These are phyloP conservation scores for Eucalyptus marginata DNA, from an alignment of 345 rosid genomes.

Conservation along the genomic window DNA sequence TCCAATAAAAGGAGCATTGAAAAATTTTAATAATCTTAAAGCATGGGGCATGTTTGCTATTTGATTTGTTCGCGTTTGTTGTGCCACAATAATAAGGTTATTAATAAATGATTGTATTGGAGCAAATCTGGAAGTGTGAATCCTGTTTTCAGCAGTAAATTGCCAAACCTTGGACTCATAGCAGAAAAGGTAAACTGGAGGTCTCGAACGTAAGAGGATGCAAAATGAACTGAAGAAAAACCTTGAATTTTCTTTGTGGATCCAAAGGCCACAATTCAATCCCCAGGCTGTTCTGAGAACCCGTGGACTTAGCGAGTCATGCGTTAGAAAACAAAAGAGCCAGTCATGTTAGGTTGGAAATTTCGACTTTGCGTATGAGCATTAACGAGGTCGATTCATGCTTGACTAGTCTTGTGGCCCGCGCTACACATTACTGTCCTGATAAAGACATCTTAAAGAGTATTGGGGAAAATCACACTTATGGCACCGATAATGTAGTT, in stretches of 20 bases:
- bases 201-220: not conserved
- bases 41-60: not conserved
- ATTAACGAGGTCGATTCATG: too few relatives aligned
- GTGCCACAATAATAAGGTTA: not conserved
- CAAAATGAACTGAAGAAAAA: not conserved
- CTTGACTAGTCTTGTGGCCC: not conserved
- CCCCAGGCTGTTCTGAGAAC: not conserved
- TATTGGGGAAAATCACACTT: not conserved
- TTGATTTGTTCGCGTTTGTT: not conserved
- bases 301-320: not conserved
- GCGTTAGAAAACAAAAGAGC: not conserved
- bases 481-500: not conserved
- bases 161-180: not conserved
- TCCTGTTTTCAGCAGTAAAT: not conserved
- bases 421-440: rapidly evolving
- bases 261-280: not conserved
- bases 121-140: not conserved
- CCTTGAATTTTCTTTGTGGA: not conserved
- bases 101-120: not conserved
- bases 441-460: not conserved
- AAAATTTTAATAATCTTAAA: too few relatives aligned
- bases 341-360: not conserved
- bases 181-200: not conserved
- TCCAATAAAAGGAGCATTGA: not conserved
- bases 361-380: not conserved